Evolutionary conservation across 163 green algal genomes (phyloP), one percentile per base, ranked within the genome.

Genomic region (Volvox carteri): DNA sequence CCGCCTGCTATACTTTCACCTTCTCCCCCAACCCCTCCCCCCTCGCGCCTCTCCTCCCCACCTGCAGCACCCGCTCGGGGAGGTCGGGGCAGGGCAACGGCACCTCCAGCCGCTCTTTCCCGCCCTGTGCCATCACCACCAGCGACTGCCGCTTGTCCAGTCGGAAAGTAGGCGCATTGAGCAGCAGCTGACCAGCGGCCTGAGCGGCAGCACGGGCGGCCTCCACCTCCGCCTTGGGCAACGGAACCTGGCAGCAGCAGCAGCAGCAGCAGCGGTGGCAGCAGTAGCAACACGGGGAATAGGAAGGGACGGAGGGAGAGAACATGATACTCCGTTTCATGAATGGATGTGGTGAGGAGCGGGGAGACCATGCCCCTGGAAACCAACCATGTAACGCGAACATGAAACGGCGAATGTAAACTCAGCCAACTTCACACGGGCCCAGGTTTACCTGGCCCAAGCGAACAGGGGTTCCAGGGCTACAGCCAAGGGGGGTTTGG

Each of bases 11-110:
- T 14, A 14, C 48, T 58, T 58, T 14, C 56, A 67, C 56, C 16
- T 67, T 23, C 56, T 8, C 56, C 28, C 30, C 56, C 56, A 73
- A 8, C 62, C 58, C 58, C 58, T 9, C 19, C 58, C 58, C 58
- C 9, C 35, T 35, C 33, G 3, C 1, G 6, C 30, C 68, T 6
- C 72, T 9, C 56, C 56, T 18, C 37, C 78, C 4, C 62, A 91
- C 81, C 35, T 94, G 80, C 39, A 97, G 88, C 37, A 99, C 94
- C 8, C 95, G 54, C 87, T 98, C 95, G 25, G 98, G 97, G 72
- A 99, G 93, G 18, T 98, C 93, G 19, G 90, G 91, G 92, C 93
- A 98, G 19, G 95, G 96, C 88, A 98, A 91, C 11, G 92, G 84
- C 11, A 98, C 83, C 14, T 77, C 68, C 74, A 93, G 39, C 65